Evolutionary conservation across 345 rosid species (phyloP).

Genomic region (Eucalyptus regnans): DNA sequence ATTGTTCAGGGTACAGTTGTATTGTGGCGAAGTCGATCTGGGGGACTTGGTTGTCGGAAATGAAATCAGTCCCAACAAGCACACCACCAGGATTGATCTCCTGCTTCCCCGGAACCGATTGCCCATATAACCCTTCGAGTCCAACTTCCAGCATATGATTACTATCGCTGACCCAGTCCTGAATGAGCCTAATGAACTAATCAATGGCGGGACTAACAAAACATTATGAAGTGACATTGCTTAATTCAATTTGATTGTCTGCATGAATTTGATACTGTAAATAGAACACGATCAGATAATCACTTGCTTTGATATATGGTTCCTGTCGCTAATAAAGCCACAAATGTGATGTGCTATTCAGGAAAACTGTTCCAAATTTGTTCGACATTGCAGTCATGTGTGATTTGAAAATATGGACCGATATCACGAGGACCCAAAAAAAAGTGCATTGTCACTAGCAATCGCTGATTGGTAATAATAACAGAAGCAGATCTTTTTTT

Average conservation of each 20-base stretch:
- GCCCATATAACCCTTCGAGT: conserved; percentile 76
- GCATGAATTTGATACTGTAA: background rate
- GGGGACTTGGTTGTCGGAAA: conserved; percentile 42
- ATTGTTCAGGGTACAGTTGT: conserved; percentile 61
- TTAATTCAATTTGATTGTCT: background rate
- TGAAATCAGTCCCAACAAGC: conserved; percentile 52
- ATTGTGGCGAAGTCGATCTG: conserved; percentile 63
- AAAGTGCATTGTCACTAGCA: background rate
- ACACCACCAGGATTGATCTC: conserved; percentile 21
- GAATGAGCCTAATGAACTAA: background rate
- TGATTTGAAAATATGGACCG: background rate
- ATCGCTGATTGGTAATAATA: background rate
- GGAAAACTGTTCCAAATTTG: background rate
- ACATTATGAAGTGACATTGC: background rate
- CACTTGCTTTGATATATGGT: background rate
- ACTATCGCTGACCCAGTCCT: conserved; percentile 47
- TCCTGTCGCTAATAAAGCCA: background rate
- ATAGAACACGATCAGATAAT: background rate
- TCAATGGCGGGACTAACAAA: background rate
- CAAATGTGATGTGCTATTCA: background rate
- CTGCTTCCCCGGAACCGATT: conserved; percentile 25
- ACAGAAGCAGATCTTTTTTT: background rate
- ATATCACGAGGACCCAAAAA: background rate
- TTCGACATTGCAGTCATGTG: background rate
- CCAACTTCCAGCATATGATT: conserved; percentile 57